These are phyloP conservation scores for Clonostachys chloroleuca DNA, from an alignment of 2,329 filamentous ascomycete species.

Conservation along the genomic window DNA sequence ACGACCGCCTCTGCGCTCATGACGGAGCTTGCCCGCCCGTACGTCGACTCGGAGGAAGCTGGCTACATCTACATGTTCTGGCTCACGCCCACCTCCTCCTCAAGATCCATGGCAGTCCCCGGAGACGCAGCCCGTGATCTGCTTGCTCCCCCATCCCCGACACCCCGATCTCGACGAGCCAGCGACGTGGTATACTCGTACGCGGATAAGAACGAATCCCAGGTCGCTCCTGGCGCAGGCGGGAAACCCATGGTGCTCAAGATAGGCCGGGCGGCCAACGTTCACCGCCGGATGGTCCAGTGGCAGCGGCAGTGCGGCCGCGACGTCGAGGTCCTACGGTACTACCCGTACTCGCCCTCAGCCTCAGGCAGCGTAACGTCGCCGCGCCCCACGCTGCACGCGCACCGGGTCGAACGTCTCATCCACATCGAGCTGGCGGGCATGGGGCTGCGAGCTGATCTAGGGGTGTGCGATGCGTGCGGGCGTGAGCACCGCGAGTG, in stretches of 20 bases:
- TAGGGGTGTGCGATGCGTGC: slow-evolving; percentile 66
- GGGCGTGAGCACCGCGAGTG: slow-evolving; percentile 87
- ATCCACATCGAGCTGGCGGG: slow-evolving; percentile 84
- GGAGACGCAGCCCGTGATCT: slow-evolving; percentile 56
- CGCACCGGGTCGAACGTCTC: slow-evolving; percentile 81
- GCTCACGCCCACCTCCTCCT: slow-evolving; percentile 59
- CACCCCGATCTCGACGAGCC: slow-evolving; percentile 34
- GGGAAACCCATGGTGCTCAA: slow-evolving; percentile 64
- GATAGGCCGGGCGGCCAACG: slow-evolving; percentile 70
- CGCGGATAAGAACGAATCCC: slow-evolving; percentile 20
- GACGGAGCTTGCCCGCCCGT: slow-evolving; percentile 70
- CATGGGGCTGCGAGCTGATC: slow-evolving; percentile 48
- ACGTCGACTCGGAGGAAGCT: slow-evolving; percentile 63
- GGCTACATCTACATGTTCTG: slow-evolving; percentile 99
- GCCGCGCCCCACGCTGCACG: slow-evolving; percentile 59
- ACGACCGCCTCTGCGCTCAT: slow-evolving; percentile 67
- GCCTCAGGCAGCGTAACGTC: neutral
- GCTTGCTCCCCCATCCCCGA: slow-evolving; percentile 42
- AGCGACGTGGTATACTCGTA: slow-evolving; percentile 53
- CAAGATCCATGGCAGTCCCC: slow-evolving; percentile 19
- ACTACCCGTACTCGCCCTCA: slow-evolving; percentile 68
- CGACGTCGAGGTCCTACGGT: slow-evolving; percentile 80
- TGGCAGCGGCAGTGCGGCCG: slow-evolving; percentile 94
- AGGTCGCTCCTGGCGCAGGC: slow-evolving; percentile 5
- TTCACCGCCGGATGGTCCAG: slow-evolving; percentile 85